Base-by-base conservation (phyloP, 345 rosid species). In the Lagerstroemia speciosa region DNA sequence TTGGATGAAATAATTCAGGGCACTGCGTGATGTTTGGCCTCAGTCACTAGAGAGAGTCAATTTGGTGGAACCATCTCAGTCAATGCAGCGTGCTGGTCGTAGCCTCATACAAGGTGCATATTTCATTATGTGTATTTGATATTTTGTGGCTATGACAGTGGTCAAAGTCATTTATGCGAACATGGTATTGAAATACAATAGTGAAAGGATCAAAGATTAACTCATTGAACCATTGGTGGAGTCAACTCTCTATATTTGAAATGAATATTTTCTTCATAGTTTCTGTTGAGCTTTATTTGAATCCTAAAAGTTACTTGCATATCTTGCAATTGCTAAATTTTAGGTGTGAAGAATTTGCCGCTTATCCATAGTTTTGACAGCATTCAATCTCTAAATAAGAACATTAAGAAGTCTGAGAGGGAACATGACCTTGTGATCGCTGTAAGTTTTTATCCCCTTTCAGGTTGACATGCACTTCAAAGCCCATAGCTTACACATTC, bases 381-480 rank as follows among this genome's bases (percentile, higher is more conserved):
- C 86, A 76, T 94, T 73, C 86, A 85, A 74, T 87, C 93, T 16
- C 80, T 94, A 55, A 70, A 71, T 31, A 88, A 89, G 80, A 84
- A 75, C 64, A 73, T 87, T 69, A 73, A 64, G 17, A 88, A 83
- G 71, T 76, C 82, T 0, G 92, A 84, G 80, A 83, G 96, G 84
- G 72, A 87, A 67, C 99, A 94, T 60, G 87, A 94, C 82, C 98
- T 94, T 81, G 99, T 94, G 61, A 89, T 94, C 57, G 99, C 98
- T 79, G 98, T 91, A 83, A 79, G 99, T 83, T 71, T 24, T 73
- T 37, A 72, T 52, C 67, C n/a, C n/a, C n/a, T n/a, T 67, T 48
- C 3, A 8, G 14, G 15, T 58, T 41, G 46, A 9, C 46, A 41
- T 41, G 46, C 2, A 41, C 14, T 41, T 14, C 46, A 41, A 41